Conservation (phyloP, 148 eudicot species). For the Euryodendron excelsum region DNA sequence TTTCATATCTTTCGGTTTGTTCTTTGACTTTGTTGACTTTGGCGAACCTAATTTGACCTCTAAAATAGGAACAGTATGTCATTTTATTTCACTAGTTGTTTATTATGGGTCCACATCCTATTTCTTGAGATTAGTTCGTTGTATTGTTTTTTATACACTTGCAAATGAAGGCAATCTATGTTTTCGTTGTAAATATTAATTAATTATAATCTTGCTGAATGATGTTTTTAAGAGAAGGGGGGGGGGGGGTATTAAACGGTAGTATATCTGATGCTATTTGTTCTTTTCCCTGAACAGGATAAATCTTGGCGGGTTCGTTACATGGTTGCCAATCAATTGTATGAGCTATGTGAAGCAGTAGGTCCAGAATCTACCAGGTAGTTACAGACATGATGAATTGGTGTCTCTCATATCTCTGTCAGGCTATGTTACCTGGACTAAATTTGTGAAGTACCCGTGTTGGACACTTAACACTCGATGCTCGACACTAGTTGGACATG, state of each 20-base stretch:
- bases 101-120: too few relatives aligned
- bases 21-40: too few relatives aligned
- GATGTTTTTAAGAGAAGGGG: too few relatives aligned
- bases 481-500: too few relatives aligned
- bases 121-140: too few relatives aligned
- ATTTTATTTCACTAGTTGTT: too few relatives aligned
- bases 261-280: neutral
- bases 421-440: too few relatives aligned
- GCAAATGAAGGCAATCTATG: neutral
- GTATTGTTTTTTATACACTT: neutral
- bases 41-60: too few relatives aligned
- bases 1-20: too few relatives aligned
- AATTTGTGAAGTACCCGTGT: too few relatives aligned
- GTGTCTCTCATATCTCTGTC: neutral
- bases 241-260: neutral
- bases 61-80: too few relatives aligned
- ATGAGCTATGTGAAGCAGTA: slow-evolving; percentile 96
- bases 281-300: slow-evolving; percentile 50
- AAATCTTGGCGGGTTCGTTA: slow-evolving; percentile 98
- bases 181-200: neutral
- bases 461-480: too few relatives aligned
- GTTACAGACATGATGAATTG: neutral
- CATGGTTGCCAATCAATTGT: slow-evolving; percentile 96
- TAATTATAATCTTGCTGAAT: neutral
- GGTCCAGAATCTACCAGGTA: slow-evolving; percentile 96